Base-by-base conservation (phyloP, 1,284 basidiomycete genomes). In the Calocybe gambosa region DNA sequence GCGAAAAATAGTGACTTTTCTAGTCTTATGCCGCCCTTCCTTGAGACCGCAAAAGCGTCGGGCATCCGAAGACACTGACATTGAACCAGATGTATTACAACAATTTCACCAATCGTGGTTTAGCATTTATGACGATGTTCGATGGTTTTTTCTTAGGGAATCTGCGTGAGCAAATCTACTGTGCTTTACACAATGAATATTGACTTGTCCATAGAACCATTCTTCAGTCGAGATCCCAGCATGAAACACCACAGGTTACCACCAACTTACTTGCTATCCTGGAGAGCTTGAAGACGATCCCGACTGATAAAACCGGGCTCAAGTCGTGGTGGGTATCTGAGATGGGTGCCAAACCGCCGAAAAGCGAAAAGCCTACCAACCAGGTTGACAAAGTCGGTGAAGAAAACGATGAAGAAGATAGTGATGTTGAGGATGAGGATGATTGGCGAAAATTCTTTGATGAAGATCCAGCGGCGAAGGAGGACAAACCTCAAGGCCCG, bases 91-190 rank as follows among this genome's bases (percentile, higher is more conserved):
- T 52, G 80, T 90, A 7, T 66, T 77, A 18, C 71, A 82, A 43
- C 63, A 74, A 20, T 89, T 90, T 58, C 66, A 82, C 47, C 75
- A 79, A 31, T 80, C 74, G 8, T 91, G 83, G 81, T 74, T 91
- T 50, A 82, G 81, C 53, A 80, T 87, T 13, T 70, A 94, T 62
- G 90, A 94, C 53, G 96, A 98, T 62, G 73, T 98, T 20, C 82
- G 94, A 48, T 96, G 89, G 85, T 91, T 89, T 64, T 96, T 96
- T 68, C 77, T 97, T 50, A 80, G 88, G 31, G 93, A 96, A 58
- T 73, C 88, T 21, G 79, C 76, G 85, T 91, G 68, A 43, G 81
- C 68, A 13, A 8, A 29, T 45, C 6, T 20, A 45, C 39, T 34
- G 55, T 45, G 46, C 57, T 43, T 49, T 52, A 10, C 4, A 43